phyloP scores from a whole-genome alignment of 106 monocot genomes.

The Apostasia shenzhenica region DNA sequence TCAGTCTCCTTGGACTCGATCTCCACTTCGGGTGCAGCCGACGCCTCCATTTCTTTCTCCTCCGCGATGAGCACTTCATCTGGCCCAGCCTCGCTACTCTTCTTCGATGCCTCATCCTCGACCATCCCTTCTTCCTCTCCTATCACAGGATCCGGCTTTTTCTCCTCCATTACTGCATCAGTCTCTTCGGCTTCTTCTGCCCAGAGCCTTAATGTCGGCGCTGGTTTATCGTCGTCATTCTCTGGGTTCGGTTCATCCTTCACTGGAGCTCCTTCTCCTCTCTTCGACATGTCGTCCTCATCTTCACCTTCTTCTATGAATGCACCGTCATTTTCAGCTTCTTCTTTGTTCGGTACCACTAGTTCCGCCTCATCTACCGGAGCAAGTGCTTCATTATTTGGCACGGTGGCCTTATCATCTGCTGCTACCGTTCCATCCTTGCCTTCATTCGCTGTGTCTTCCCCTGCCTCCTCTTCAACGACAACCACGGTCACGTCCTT shows the following conservation, averaged over 20 bases:
- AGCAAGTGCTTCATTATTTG: not conserved
- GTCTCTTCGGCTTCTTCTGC: not conserved
- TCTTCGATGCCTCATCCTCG: not conserved
- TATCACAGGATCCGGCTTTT: not conserved
- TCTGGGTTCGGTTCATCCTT: not conserved
- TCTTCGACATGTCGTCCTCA: not conserved
- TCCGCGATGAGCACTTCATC: not conserved
- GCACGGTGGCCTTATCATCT: not conserved
- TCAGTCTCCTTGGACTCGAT: not conserved
- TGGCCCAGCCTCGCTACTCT: not conserved
- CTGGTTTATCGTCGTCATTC: not conserved
- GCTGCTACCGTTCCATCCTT: conserved; percentile 2
- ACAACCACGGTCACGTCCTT: not conserved
- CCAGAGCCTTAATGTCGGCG: not conserved
- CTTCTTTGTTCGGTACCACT: not conserved
- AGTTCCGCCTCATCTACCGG: not conserved
- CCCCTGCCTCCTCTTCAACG: conserved; percentile 1
- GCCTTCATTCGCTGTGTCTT: not conserved
- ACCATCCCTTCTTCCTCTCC: conserved; percentile 1
- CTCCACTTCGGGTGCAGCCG: not conserved
- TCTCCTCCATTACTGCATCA: not conserved
- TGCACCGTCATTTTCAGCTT: not conserved
- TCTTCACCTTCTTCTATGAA: not conserved
- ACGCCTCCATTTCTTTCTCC: not conserved
- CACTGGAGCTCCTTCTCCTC: not conserved